Base-by-base conservation (phyloP, 108 stramenopile species). In the Cyclotella baltica region DNA sequence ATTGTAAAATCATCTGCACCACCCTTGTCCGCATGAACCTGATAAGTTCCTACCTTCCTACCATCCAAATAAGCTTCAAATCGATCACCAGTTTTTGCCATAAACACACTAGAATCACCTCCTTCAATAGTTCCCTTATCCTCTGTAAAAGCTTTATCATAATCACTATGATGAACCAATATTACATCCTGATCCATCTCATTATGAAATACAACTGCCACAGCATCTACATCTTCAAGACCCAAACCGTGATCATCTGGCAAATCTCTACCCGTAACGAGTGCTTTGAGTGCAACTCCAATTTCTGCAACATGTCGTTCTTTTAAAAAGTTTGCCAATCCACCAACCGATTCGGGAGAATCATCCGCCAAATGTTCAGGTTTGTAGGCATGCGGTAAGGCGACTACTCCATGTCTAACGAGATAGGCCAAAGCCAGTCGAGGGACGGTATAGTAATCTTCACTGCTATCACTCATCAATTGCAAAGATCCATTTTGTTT, bases 281-380 rank as follows among this genome's bases (percentile, higher is more conserved):
- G 52, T 13, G 80, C 80, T 67, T 62, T 62, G 10, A 80, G 9
- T 25, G 72, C 80, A 22, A 46, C 61, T 16, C 73, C 80, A 27
- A 80, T 80, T 53, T 80, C 80, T n/a, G 80, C 80, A 6, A 80
- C 50, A 20, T 73, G 80, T 29, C 80, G 67, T 34, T 80, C 43
- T 15, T 72, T 61, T 23, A 80, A 66, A 29, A 80, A 67, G 19
- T 66, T 34, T 13, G 73, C 73, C 38, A 80, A 50, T 2, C 73
- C 72, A 37, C 72, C 68, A 0, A 80, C 80, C 22, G 80, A 74
- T 70, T 80, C 80, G 2, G 80, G 80, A 20, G 73, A 64, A 53
- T 80, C 80, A 63, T 80, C 80, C 6, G 70, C 80, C 19, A 80
- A 74, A 34, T 80, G 80, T 52, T 80, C 73, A 22, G 80, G 70